Base-by-base conservation (phyloP, 169 alveolate species). In the Besnoitia besnoiti region DNA sequence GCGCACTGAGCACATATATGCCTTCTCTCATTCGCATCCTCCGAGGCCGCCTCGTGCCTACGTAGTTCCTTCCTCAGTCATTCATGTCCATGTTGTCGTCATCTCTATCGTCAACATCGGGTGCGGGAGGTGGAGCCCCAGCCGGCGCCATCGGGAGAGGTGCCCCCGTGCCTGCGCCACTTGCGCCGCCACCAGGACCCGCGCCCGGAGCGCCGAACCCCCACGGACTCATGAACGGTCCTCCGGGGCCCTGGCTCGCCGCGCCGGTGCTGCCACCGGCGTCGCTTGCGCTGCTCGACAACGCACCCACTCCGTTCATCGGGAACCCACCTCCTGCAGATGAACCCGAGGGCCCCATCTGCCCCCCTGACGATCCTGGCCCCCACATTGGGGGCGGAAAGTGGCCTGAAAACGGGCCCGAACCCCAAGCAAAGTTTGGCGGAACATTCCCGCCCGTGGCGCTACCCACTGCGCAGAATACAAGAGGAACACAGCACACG, bases 81-180 rank as follows among this genome's bases (percentile, higher is more conserved):
- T 67, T 67, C 46, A 67, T 35, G 80, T 67, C 80, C 80, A 67
- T 67, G 44, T 67, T 67, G 80, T 67, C 80, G 39, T 67, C 80
- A 16, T 67, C 80, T 33, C 46, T 42, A 5, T 30, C 80, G 24
- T 67, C 80, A 21, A 42, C 39, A n/a, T 30, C 46, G 8, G 80
- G 80, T 3, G 80, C 80, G 2, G 80, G 80, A 14, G 80, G 80
- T n/a, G 39, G 47, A 7, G 47, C 80, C 39, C 46, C 80, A 8
- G 80, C 46, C 19, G 80, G 80, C 46, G 80, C 46, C 80, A n/a
- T 35, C 21, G 80, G 47, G 44, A 35, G 80, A 19, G 80, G 44
- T 37, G 44, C 21, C 44, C 80, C 80, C 10, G 44, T 30, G 39
- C 80, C 80, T 42, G 80, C 7, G 47, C 40, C 46, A 42, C 42